Evolutionary conservation across 2,329 filamentous ascomycete species (phyloP).

Genomic region (Phaeosphaeria sp.): DNA sequence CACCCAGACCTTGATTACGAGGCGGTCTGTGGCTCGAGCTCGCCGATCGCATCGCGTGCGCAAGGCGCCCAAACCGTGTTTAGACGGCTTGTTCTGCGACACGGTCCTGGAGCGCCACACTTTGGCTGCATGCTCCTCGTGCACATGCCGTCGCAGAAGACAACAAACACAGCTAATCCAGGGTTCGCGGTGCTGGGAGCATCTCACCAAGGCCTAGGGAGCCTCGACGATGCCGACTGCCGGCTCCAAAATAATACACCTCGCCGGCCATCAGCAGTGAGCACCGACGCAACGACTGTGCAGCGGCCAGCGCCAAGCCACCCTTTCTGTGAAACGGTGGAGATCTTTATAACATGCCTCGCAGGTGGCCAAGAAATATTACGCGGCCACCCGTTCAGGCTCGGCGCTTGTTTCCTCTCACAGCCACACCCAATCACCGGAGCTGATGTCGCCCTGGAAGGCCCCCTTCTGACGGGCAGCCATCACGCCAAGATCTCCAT

Average conservation of each 20-base stretch:
- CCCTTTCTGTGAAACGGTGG: slow-evolving; percentile 29
- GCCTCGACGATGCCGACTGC: slow-evolving; percentile 2
- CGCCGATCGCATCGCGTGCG: slow-evolving; percentile 6
- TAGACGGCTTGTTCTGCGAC: slow-evolving; percentile 6
- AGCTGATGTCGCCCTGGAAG: slow-evolving; percentile 19
- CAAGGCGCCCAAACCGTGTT: not conserved
- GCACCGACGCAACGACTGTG: slow-evolving; percentile 12
- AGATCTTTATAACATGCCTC: slow-evolving; percentile 20
- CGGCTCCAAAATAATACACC: not conserved
- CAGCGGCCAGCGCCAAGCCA: slow-evolving; percentile 25
- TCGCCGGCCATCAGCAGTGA: not conserved
- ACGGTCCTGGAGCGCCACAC: slow-evolving; percentile 9
- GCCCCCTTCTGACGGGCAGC: slow-evolving; percentile 25
- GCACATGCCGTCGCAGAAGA: slow-evolving; percentile 2
- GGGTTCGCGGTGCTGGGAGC: not conserved
- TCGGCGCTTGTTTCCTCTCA: slow-evolving; percentile 30
- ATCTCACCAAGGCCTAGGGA: too few species aligned
- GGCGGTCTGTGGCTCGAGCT: slow-evolving; percentile 7
- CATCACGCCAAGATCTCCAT: slow-evolving; percentile 36
- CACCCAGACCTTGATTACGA: not conserved
- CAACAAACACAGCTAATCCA: not conserved
- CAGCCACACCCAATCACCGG: slow-evolving; percentile 27
- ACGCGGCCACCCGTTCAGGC: slow-evolving; percentile 34
- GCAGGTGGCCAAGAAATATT: slow-evolving; percentile 27
- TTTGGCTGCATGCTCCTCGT: slow-evolving; percentile 6